Percentiles rank a stretch among this genome's conserved stretches.
Evolutionary conservation across 2,329 filamentous ascomycete species (phyloP).

Genomic region (Seiridium unicorne): DNA sequence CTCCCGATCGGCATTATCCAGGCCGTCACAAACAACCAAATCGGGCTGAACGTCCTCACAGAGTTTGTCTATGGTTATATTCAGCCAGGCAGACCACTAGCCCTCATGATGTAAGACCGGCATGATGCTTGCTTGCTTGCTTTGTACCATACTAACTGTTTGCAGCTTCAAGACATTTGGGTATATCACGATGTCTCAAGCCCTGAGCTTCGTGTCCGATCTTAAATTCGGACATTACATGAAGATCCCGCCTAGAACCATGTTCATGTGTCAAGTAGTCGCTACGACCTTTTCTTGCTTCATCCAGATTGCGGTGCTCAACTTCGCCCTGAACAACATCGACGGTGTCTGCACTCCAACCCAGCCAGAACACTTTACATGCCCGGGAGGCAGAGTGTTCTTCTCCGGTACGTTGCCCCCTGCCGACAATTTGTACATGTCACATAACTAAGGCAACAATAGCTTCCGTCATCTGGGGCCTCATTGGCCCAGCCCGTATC

Average conservation of each 20-base stretch:
- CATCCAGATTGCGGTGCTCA: constrained; percentile 64
- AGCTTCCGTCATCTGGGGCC: constrained; percentile 67
- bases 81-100: constrained; percentile 68
- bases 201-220: constrained; percentile 62
- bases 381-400: constrained; percentile 62
- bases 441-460: background rate
- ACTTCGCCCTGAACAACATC: constrained; percentile 61
- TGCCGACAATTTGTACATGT: background rate
- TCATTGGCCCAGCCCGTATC: constrained; percentile 62
- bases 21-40: constrained; percentile 68
- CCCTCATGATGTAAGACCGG: constrained; percentile 64
- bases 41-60: constrained; percentile 72
- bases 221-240: constrained; percentile 74
- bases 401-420: constrained; percentile 49
- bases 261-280: constrained; percentile 65
- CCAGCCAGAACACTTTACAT: constrained; percentile 59
- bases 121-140: background rate
- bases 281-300: constrained; percentile 66
- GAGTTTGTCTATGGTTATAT: constrained; percentile 77
- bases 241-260: constrained; percentile 59
- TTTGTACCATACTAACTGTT: constrained; percentile 14
- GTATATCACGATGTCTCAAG: constrained; percentile 64
- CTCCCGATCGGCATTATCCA: constrained; percentile 69
- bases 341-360: constrained; percentile 59
- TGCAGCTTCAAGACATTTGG: constrained; percentile 61